A percentile compares a stretch with the other conserved stretches of the same genome.
Conservation (phyloP, 1,284 basidiomycete species). For the Irpex sp. region DNA sequence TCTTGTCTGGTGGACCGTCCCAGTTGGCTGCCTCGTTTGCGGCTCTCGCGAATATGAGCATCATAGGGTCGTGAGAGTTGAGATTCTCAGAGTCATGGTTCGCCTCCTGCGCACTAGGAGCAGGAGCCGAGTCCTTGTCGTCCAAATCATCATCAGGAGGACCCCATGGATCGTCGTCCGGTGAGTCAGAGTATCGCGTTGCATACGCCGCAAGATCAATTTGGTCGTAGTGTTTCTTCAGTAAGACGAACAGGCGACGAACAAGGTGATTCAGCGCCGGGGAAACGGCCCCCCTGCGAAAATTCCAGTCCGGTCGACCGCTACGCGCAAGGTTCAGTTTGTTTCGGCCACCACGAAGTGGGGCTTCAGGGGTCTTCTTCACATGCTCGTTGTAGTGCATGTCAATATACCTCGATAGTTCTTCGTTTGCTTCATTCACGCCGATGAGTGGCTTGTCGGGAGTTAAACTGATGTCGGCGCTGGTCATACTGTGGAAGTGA, state of each 20-base stretch:
- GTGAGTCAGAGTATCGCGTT: slow-evolving; percentile 10
- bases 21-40: neutral
- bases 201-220: neutral
- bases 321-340: neutral
- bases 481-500: neutral
- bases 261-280: neutral
- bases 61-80: neutral
- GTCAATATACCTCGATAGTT: neutral
- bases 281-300: neutral
- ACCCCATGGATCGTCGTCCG: neutral
- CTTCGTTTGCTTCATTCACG: neutral
- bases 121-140: neutral
- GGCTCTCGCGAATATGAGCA: neutral
- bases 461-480: neutral
- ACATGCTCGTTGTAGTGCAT: neutral
- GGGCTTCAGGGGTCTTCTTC: neutral
- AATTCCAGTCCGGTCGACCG: neutral
- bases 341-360: neutral
- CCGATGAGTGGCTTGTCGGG: neutral
- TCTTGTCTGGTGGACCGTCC: neutral
- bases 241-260: neutral
- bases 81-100: slow-evolving; percentile 2
- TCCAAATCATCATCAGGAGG: no score
- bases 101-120: neutral
- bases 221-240: neutral